phyloP scores from a whole-genome alignment of 2,329 filamentous ascomycete genomes.

The Daldinia sp. region DNA sequence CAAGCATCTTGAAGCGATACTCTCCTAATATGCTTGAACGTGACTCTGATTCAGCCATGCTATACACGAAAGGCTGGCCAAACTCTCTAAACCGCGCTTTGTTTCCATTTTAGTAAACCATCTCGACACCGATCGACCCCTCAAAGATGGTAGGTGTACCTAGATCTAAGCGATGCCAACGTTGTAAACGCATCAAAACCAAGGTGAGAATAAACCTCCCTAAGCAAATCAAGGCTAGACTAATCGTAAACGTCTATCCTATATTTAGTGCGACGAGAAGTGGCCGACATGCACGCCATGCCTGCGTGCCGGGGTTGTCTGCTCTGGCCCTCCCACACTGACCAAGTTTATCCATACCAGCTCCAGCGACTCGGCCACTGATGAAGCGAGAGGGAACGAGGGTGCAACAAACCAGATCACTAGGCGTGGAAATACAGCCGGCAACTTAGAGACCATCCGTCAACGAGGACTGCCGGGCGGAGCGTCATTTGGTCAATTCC shows the following conservation, averaged over 20 bases:
- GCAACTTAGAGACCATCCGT: constrained; percentile 19
- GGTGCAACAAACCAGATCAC: background rate
- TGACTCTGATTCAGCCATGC: background rate
- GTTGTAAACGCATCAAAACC: constrained; percentile 29
- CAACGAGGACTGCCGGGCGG: constrained; percentile 17
- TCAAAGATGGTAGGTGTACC: constrained; percentile 27
- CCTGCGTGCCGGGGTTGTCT: constrained; percentile 13
- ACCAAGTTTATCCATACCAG: constrained; percentile 28
- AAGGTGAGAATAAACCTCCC: constrained; percentile 10
- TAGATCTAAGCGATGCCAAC: constrained; percentile 24
- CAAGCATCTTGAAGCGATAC: background rate
- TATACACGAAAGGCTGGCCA: background rate
- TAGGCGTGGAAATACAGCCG: background rate
- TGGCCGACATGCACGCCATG: constrained; percentile 35
- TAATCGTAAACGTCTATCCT: background rate
- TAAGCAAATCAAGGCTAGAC: background rate
- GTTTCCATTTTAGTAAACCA: constrained; percentile 10
- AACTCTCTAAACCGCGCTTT: constrained; percentile 6
- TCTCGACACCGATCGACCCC: background rate
- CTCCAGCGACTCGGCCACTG: background rate
- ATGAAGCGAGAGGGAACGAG: background rate
- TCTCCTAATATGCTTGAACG: background rate
- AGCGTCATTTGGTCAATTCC: constrained; percentile 22
- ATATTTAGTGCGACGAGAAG: constrained; percentile 30
- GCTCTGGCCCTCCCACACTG: constrained; percentile 23